phyloP scores from a whole-genome alignment of 768 basidiomycete genomes.

The Suillus weaverae region DNA sequence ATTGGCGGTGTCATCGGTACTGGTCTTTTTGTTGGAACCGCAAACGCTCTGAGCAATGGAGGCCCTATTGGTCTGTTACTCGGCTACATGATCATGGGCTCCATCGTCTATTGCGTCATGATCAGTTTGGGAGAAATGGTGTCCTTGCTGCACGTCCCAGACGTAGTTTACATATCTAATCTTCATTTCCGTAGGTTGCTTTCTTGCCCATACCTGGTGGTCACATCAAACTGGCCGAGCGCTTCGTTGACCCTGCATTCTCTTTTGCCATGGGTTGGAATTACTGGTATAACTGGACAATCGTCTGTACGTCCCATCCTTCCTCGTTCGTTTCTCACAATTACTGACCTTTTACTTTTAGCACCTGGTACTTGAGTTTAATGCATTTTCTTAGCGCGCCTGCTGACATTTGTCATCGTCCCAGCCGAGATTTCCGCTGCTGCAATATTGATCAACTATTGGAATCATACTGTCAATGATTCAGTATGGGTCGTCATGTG shows the following conservation, averaged over 20 bases:
- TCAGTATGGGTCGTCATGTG: slow-evolving; percentile 82
- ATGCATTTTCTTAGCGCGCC: not conserved
- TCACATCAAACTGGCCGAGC: slow-evolving; percentile 78
- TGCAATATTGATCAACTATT: slow-evolving; percentile 74
- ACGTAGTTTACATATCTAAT: slow-evolving; percentile 33
- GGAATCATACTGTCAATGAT: slow-evolving; percentile 57
- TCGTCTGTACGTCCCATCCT: slow-evolving; percentile 17
- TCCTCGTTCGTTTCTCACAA: slow-evolving; percentile 11
- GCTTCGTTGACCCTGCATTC: slow-evolving; percentile 77
- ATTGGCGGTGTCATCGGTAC: slow-evolving; percentile 60
- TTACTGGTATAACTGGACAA: slow-evolving; percentile 45
- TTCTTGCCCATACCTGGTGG: slow-evolving; percentile 79
- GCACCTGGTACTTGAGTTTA: not conserved
- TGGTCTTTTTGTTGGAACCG: slow-evolving; percentile 72
- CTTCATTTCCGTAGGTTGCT: slow-evolving; percentile 60
- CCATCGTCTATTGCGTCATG: slow-evolving; percentile 75
- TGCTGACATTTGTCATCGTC: slow-evolving; percentile 9
- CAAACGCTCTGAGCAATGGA: slow-evolving; percentile 47
- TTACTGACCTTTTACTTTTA: slow-evolving; percentile 22
- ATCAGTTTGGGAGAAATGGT: slow-evolving; percentile 67
- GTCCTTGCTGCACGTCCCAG: slow-evolving; percentile 63
- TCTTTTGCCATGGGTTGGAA: slow-evolving; percentile 59
- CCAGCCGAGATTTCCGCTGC: slow-evolving; percentile 42
- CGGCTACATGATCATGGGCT: slow-evolving; percentile 65
- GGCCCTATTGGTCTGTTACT: slow-evolving; percentile 76